A percentile compares a stretch with the other conserved stretches of the same genome.
Evolutionary conservation across 306 rosid species (phyloP).

Genomic region (Cucurbita argyrosperma): DNA sequence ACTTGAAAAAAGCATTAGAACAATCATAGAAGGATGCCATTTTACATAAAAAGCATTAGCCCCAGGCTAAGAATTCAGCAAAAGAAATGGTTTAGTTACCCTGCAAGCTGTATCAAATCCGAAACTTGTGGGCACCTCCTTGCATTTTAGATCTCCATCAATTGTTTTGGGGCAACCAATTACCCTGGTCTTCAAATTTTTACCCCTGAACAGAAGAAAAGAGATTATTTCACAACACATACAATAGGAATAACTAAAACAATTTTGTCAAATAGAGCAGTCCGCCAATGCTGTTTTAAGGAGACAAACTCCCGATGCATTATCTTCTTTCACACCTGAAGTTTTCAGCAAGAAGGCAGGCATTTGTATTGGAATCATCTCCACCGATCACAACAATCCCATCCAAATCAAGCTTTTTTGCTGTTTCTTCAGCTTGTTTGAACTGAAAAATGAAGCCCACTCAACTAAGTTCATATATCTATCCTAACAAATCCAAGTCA

Average conservation of each 20-base stretch:
- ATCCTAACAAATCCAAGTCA: background rate
- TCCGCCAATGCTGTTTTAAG: background rate
- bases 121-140: slow-evolving; percentile 93
- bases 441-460: slow-evolving; percentile 34
- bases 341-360: slow-evolving; percentile 95
- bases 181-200: slow-evolving; percentile 67
- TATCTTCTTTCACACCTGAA: slow-evolving; percentile 45
- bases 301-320: background rate
- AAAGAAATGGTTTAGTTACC: slow-evolving; percentile 33
- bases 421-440: slow-evolving; percentile 91
- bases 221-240: background rate
- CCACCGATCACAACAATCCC: slow-evolving; percentile 98
- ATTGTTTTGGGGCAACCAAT: slow-evolving; percentile 98
- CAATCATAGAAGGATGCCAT: background rate
- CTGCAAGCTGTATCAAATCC: slow-evolving; percentile 99
- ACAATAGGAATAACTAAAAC: background rate
- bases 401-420: slow-evolving; percentile 74
- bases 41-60: background rate
- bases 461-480: slow-evolving; percentile 6
- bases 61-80: background rate
- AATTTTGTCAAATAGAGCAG: background rate
- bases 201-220: slow-evolving; percentile 30
- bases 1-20: background rate
- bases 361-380: slow-evolving; percentile 98
- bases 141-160: slow-evolving; percentile 89